A percentile compares a stretch with the other conserved stretches of the same genome.
phyloP scores from a whole-genome alignment of 2,329 filamentous ascomycete species.

The Capronia americana region DNA sequence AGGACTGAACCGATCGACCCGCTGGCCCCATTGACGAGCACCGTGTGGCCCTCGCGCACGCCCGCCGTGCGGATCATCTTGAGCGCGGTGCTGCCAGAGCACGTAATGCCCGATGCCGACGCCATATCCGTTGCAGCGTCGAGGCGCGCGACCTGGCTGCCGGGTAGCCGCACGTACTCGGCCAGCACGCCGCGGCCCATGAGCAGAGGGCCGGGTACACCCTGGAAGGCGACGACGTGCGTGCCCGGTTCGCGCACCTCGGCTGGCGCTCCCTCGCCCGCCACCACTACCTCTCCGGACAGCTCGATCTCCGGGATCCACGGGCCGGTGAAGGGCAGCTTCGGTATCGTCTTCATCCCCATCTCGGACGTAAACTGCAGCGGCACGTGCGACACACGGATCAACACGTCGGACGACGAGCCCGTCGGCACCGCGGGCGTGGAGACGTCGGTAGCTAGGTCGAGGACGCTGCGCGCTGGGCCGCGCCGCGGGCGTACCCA shows the following conservation, averaged over 20 bases:
- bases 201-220: neutral
- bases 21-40: neutral
- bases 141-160: neutral
- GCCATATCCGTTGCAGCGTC: neutral
- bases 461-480: neutral
- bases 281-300: neutral
- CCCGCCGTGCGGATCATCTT: neutral
- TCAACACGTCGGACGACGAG: neutral
- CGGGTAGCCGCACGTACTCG: neutral
- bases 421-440: neutral
- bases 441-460: neutral
- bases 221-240: neutral
- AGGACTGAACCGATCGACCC: neutral
- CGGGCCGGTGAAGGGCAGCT: neutral
- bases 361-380: neutral
- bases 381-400: neutral
- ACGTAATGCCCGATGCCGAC: neutral
- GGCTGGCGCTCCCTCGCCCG: neutral
- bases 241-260: neutral
- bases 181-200: neutral
- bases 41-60: neutral
- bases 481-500: neutral
- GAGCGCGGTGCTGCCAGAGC: neutral
- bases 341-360: neutral
- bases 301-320: neutral